phyloP scores from a whole-genome alignment of 768 basidiomycete genomes.

The Tulasnella sp. region DNA sequence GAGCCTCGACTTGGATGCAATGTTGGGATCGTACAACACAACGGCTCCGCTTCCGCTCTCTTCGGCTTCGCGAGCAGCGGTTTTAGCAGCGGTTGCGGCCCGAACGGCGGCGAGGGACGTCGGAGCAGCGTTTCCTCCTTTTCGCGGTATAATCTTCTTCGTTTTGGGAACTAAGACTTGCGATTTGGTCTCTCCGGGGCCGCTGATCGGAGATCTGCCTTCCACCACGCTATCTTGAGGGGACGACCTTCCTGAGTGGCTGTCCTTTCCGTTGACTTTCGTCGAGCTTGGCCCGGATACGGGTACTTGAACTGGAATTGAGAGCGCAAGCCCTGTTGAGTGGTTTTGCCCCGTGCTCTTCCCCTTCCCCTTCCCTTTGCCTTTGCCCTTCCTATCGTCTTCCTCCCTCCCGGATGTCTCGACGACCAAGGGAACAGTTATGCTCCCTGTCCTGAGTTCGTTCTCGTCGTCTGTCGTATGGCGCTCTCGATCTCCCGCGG shows the following conservation, averaged over 20 bases:
- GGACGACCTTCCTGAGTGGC: not conserved
- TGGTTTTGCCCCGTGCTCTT: not conserved
- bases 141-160: not conserved
- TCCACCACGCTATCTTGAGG: not conserved
- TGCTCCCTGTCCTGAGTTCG: not conserved
- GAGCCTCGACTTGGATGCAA: not conserved
- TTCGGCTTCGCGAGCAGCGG: not conserved
- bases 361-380: constrained; percentile 4
- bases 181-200: not conserved
- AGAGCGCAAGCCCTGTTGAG: not conserved
- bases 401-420: not conserved
- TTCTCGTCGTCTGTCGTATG: not conserved
- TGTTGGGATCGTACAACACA: not conserved
- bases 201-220: not conserved
- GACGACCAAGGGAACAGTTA: not conserved
- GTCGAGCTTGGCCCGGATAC: not conserved
- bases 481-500: not conserved
- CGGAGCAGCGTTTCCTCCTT: not conserved
- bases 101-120: constrained; percentile 1
- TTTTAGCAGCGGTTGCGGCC: not conserved
- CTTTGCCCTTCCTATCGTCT: not conserved
- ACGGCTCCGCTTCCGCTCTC: not conserved
- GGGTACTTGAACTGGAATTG: not conserved
- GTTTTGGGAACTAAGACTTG: not conserved
- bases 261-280: not conserved